A percentile compares a stretch with the other conserved stretches of the same genome.
Evolutionary conservation across 306 rosid genomes (phyloP).

Genomic region (cucumber (Cucumis sativus)): Cucumber_9930_V3 NC_026656.2:13111001-13111500

Average conservation of each 20-base stretch:
- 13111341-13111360: slow-evolving; percentile 64
- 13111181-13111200: slow-evolving; percentile 16
- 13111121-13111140: slow-evolving; percentile 12
- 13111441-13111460: slow-evolving; percentile 76
- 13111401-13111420: slow-evolving; percentile 59
- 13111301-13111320: slow-evolving; percentile 43
- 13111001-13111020: slow-evolving; percentile 55
- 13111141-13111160: slow-evolving; percentile 13
- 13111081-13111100: slow-evolving; percentile 11
- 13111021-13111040: slow-evolving; percentile 25
- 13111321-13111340: slow-evolving; percentile 57
- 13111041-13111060: slow-evolving; percentile 13
- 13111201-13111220: slow-evolving; percentile 67
- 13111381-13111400: slow-evolving; percentile 53
- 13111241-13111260: too few species aligned
- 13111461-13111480: slow-evolving; percentile 71
- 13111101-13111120: slow-evolving; percentile 24
- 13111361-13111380: slow-evolving; percentile 53
- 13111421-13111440: slow-evolving; percentile 59
- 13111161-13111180: slow-evolving; percentile 1
- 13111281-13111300: too few species aligned
- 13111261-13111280: too few species aligned
- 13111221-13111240: slow-evolving; percentile 43
- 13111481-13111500: slow-evolving; percentile 68
- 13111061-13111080: slow-evolving; percentile 19